Conservation (phyloP, 2,329 filamentous ascomycete species). For the Plenodomus lindquistii region DNA sequence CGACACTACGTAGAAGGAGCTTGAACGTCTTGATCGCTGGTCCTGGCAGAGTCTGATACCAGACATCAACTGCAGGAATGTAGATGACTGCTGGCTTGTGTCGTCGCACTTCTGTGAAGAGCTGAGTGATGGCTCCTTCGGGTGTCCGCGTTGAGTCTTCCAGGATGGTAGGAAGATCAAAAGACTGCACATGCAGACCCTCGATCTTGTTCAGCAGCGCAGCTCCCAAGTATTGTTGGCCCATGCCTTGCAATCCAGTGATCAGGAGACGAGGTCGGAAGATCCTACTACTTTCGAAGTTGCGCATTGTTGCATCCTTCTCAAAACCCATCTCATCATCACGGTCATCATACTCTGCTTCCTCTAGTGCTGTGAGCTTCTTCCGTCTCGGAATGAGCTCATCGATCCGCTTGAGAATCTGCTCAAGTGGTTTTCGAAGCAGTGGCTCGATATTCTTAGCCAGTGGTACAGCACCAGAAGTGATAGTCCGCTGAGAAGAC, state of each 20-base stretch:
- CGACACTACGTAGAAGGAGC: constrained; percentile 77
- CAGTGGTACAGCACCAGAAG: constrained; percentile 80
- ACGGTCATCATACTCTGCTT: constrained; percentile 89
- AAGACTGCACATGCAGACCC: constrained; percentile 90
- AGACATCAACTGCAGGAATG: constrained; percentile 85
- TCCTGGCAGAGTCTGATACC: constrained; percentile 74
- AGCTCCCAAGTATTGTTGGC: constrained; percentile 84
- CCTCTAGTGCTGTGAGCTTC: constrained; percentile 84
- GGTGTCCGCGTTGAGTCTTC: constrained; percentile 79
- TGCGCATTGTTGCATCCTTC: constrained; percentile 72
- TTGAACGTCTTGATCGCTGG: constrained; percentile 77
- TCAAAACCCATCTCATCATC: constrained; percentile 83
- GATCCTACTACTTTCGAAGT: constrained; percentile 81
- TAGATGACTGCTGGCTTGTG: constrained; percentile 97
- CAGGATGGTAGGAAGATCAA: constrained; percentile 85
- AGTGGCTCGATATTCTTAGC: constrained; percentile 81
- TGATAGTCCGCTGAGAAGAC: constrained; percentile 87
- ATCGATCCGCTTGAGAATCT: constrained; percentile 72
- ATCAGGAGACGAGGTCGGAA: constrained; percentile 89
- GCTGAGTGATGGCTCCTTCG: constrained; percentile 85
- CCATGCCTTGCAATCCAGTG: constrained; percentile 83
- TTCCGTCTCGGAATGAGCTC: constrained; percentile 82
- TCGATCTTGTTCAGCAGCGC: constrained; percentile 90
- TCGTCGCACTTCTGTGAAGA: constrained; percentile 89
- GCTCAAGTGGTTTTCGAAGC: constrained; percentile 70